Conservation (phyloP, 306 rosid species). For the Trifolium fragiferum region DNA sequence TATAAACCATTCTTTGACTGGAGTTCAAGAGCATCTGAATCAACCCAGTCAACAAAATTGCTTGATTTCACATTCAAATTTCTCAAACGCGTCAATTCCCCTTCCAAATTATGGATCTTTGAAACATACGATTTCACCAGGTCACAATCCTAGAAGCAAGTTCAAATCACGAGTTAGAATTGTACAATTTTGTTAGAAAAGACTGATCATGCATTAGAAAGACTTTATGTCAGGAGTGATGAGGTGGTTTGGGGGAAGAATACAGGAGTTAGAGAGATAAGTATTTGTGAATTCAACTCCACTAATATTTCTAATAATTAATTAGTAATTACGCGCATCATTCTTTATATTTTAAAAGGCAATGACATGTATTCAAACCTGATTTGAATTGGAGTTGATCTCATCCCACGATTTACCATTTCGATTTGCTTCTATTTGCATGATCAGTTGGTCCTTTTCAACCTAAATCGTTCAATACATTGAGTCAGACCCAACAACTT, state of each 20-base stretch:
- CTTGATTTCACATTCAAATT: constrained; percentile 49
- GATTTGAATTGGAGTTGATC: constrained; percentile 69
- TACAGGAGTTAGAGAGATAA: not conserved
- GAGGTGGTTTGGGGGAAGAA: not conserved
- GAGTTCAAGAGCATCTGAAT: constrained; percentile 63
- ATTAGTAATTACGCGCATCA: not conserved
- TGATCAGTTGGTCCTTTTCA: constrained; percentile 75
- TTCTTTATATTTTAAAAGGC: not conserved
- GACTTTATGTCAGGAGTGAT: constrained; percentile 1
- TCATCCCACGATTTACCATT: constrained; percentile 95
- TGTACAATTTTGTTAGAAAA: constrained; percentile 12
- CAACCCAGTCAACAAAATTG: constrained; percentile 62
- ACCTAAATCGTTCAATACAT: constrained; percentile 57
- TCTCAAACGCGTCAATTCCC: constrained; percentile 58
- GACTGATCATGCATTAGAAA: constrained; percentile 6
- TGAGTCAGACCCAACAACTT: constrained; percentile 31
- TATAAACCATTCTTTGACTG: constrained; percentile 61
- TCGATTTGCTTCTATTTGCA: constrained; percentile 78
- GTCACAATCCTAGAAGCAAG: constrained; percentile 69
- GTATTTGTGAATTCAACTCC: not conserved
- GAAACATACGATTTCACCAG: constrained; percentile 72
- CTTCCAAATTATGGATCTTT: constrained; percentile 84
- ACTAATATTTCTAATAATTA: not conserved
- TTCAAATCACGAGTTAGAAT: constrained; percentile 20
- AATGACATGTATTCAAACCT: constrained; percentile 56